Evolutionary conservation across 208 protist genomes (phyloP), one percentile per base, ranked within the genome.

Genomic region (Trypanosoma rangeli): DNA sequence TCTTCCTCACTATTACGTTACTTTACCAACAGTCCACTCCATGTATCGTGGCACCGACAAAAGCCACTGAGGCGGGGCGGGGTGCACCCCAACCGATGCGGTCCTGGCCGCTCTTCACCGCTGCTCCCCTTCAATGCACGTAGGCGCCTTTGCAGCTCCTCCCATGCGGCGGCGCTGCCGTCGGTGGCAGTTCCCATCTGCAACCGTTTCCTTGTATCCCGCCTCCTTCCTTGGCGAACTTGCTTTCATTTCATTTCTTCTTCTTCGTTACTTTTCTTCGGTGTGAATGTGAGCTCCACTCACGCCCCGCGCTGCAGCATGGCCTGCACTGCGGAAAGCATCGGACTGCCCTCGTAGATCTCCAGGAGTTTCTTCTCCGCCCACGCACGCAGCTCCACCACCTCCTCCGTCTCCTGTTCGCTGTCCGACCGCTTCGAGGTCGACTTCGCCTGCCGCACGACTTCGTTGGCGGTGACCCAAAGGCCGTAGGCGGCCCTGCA

Each of bases 271-370:
- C 5, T 53, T 24, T 53, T n/a, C 42, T 46, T 53, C 20, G 3
- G 49, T 26, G 16, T 12, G 16, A 1, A 4, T 26, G 49, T 12
- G 49, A 13, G 16, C 1, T 20, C 26, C 28, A 7, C 28, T 74
- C 65, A 85, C 0, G 48, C 53, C 39, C 70, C 81, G 20, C 78
- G 74, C 68, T 87, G 80, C 64, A 93, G 68, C 67, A 90, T 85
- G 7, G 80, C 74, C 54, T 92, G 79, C 1, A 95, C 64, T 2
- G 79, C 76, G 13, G 78, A 77, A 29, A 92, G 77, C 70, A 85
- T 88, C 33, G 83, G 68, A 66, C 79, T 90, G 29, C 84, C 84
- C 7, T 83, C 76, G 79, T 95, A 95, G 75, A 93, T 88, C 53
- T 77, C 73, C 50, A 80, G 73, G n/a, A 95, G 84, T 58, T 71